Percentiles rank a stretch among this genome's conserved stretches.
Evolutionary conservation across 2,329 filamentous ascomycete species (phyloP).

Genomic region (Fusarium sp.): DNA sequence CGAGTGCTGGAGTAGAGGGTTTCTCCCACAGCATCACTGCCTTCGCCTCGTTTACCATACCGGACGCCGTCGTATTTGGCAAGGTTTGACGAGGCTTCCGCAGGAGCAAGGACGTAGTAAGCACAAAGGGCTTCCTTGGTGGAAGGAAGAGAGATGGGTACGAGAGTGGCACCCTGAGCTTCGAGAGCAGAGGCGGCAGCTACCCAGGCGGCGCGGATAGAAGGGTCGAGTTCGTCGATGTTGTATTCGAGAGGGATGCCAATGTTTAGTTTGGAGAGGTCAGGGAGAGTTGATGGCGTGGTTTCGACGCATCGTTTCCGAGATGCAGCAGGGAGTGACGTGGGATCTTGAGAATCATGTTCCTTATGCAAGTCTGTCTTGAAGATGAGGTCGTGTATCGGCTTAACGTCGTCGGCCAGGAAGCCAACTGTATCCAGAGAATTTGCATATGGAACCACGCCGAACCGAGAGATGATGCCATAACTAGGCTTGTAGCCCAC

Average conservation of each 20-base stretch:
- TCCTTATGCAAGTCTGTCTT: slow-evolving; percentile 61
- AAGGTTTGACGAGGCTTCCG: slow-evolving; percentile 94
- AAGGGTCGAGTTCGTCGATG: slow-evolving; percentile 78
- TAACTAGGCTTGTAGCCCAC: slow-evolving; percentile 94
- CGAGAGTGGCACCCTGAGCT: slow-evolving; percentile 73
- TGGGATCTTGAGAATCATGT: slow-evolving; percentile 79
- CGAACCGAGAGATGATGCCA: slow-evolving; percentile 84
- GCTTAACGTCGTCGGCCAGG: slow-evolving; percentile 66
- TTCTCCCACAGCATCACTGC: slow-evolving; percentile 66
- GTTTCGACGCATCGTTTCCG: slow-evolving; percentile 60
- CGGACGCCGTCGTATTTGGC: slow-evolving; percentile 98
- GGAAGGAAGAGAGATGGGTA: slow-evolving; percentile 81
- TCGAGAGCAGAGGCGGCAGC: slow-evolving; percentile 69
- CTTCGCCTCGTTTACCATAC: slow-evolving; percentile 73
- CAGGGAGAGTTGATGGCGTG: slow-evolving; percentile 38
- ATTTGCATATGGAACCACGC: slow-evolving; percentile 91
- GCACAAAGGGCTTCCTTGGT: slow-evolving; percentile 88
- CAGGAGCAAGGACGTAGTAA: slow-evolving; percentile 95
- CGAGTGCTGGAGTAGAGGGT: slow-evolving; percentile 81
- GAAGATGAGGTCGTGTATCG: slow-evolving; percentile 63
- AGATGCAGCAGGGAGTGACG: slow-evolving; percentile 69
- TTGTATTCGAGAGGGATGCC: slow-evolving; percentile 84
- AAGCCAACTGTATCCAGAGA: slow-evolving; percentile 91
- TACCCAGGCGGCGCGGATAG: slow-evolving; percentile 77
- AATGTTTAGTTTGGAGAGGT: slow-evolving; percentile 57